Base-by-base conservation (phyloP, 1,139 yeast species). In the Zygoascus sp. region DNA sequence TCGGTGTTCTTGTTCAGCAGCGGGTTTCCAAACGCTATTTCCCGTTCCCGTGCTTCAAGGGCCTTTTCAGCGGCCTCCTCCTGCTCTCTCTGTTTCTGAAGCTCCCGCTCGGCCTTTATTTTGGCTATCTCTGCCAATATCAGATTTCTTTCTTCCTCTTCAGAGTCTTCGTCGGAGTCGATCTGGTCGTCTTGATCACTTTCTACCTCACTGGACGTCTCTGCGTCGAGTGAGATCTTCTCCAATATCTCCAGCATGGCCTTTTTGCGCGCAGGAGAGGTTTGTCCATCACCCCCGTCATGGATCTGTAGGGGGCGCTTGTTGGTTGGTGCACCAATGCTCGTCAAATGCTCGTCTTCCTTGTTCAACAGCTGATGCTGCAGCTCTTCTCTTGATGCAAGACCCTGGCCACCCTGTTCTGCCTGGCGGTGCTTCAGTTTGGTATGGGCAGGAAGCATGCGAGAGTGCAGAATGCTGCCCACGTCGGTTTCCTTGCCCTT, bases 381-480 rank as follows among this genome's bases (percentile, higher is more conserved):
- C 44, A 50, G 64, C 63, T 54, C 60, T 53, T 32, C 30, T 32
- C 40, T 59, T 38, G 50, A 50, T 11, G 51, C 56, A 7, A 50
- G 55, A n/a, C 55, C 62, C 5, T 54, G 53, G 23, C 64, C 64
- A 25, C 61, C 63, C 47, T 65, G 65, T 10, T 65, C 68, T 40
- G 69, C 72, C 34, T 65, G 65, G 55, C 94, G 64, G 56, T 68
- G 75, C 62, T 90, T 90, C 50, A 90, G 66, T 58, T 70, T 72
- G 8, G 76, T 76, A 54, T 89, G 95, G 10, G 84, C 88, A 0
- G 92, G 84, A 15, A 84, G 69, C 11, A 78, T 70, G 44, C 95
- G 69, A 1, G 88, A 75, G 63, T 88, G 96, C 11, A 72, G 64
- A 10, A 82, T 85, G 37, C 76, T 63, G 21, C 46, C 68, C 47